Evolutionary conservation across 2,329 filamentous ascomycete species (phyloP), one percentile per base, ranked within the genome.

Genomic region (Lachnellula subtilissima): DNA sequence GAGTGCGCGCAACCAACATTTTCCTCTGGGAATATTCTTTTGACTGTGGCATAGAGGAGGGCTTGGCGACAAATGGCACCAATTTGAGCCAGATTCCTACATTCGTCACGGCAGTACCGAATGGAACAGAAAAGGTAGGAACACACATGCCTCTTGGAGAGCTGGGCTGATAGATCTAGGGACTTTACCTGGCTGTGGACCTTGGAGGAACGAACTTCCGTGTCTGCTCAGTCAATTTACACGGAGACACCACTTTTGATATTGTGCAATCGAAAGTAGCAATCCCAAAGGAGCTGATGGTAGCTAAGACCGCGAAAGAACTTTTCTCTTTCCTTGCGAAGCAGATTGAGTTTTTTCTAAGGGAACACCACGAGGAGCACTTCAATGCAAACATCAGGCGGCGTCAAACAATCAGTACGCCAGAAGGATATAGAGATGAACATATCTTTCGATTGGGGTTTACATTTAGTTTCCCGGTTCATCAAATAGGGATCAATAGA

Each of bases 201-300:
- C 82, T 99, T n/a, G 94, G 94, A 60, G 94, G 94, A 67, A 99
- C 94, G 62, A 99, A 99, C 77, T 96, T 97, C 75, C 88, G 94
- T 66, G 94, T 99, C 68, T 99, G 94, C 77, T 97, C 93, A 45
- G 88, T 99, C 68, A 83, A 89, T 65, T 80, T 99, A 59, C 92
- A 96, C 71, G 94, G 94, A 69, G 91, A 97, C 76, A 92, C 88
- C 66, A 97, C 91, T 55, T 97, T 97, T 78, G 90, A 89, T 73
- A 83, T 97, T 66, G 95, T 88, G 52, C 95, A 91, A 76, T 90
- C 85, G 74, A 97, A 97, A 76, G 88, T 95, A 55, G 83, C 91
- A 59, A 95, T 99, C 56, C 94, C 94, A 7, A 87, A 85, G 64
- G 83, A 93, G 63, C 79, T 97, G 69, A 97, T 97, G 94, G 82